Evolutionary conservation across 2,329 filamentous ascomycete genomes (phyloP).

Genomic region (Talaromyces sp.): DNA sequence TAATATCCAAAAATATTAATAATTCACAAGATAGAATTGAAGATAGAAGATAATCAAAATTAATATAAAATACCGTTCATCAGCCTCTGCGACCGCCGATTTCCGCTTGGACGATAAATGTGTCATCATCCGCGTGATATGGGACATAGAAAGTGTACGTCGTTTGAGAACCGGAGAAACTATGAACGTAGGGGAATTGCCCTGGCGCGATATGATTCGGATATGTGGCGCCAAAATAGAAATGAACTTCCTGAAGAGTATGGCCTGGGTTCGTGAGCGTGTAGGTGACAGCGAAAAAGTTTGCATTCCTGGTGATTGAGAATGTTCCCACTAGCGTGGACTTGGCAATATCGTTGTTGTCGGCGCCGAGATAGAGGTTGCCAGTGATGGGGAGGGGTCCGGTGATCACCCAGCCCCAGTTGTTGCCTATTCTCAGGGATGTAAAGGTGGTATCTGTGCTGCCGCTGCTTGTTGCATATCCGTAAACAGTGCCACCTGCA

Average conservation of each 20-base stretch:
- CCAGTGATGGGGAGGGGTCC: background rate
- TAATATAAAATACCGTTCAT: background rate
- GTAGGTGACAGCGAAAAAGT: background rate
- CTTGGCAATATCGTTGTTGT: constrained; percentile 2
- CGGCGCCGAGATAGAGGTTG: constrained; percentile 2
- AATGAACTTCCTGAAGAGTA: background rate
- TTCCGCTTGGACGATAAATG: background rate
- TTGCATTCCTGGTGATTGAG: background rate
- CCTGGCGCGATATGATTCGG: background rate
- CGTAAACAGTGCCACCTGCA: constrained; percentile 24
- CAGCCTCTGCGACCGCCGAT: background rate
- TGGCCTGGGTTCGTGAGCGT: background rate
- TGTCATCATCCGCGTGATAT: background rate
- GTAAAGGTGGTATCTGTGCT: constrained; percentile 66
- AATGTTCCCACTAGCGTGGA: constrained; percentile 1
- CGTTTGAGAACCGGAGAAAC: background rate
- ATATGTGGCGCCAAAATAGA: background rate
- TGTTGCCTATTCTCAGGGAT: background rate
- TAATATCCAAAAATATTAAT: background rate
- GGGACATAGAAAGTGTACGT: background rate
- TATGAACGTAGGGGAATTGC: background rate
- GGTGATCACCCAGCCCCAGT: constrained; percentile 3
- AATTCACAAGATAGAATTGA: background rate
- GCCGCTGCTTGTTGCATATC: constrained; percentile 49
- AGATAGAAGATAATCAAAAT: background rate